These are phyloP conservation scores for Paecilomyces sp. DNA, from an alignment of 2,329 filamentous ascomycete genomes.

Conservation along the genomic window DNA sequence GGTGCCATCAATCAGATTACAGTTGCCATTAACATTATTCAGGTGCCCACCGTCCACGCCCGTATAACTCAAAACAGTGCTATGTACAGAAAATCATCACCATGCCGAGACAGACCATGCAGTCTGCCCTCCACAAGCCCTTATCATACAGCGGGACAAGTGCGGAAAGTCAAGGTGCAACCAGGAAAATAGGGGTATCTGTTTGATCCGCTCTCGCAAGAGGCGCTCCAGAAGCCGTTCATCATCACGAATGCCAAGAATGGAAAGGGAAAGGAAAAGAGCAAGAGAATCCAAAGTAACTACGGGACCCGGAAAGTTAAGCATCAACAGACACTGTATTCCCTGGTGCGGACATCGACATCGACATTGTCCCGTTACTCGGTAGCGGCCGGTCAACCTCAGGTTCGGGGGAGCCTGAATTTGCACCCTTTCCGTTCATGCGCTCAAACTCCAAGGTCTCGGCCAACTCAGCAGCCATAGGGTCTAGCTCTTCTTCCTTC, in stretches of 20 bases:
- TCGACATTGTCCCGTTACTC: conserved; percentile 16
- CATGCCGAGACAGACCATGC: background rate
- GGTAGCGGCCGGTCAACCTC: conserved; percentile 15
- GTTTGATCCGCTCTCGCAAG: conserved; percentile 15
- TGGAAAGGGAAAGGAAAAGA: background rate
- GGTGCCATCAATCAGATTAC: background rate
- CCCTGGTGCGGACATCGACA: conserved; percentile 18
- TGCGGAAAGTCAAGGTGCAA: conserved; percentile 2
- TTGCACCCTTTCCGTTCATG: conserved; percentile 27
- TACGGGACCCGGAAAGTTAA: conserved; percentile 3
- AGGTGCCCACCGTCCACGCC: background rate
- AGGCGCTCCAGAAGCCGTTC: conserved; percentile 12
- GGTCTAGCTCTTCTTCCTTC: conserved; percentile 41
- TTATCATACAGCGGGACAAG: background rate
- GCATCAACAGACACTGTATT: conserved; percentile 26
- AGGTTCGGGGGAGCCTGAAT: conserved; percentile 20
- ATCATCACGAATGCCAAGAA: background rate
- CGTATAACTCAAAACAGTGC: background rate
- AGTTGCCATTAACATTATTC: background rate
- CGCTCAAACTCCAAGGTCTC: conserved; percentile 39
- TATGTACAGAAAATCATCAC: background rate
- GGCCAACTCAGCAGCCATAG: conserved; percentile 39
- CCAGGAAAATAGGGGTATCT: conserved; percentile 24
- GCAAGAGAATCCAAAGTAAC: background rate
- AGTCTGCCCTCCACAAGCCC: background rate